phyloP scores from a whole-genome alignment of 1,284 basidiomycete genomes.

The Puccinia triticina region DNA sequence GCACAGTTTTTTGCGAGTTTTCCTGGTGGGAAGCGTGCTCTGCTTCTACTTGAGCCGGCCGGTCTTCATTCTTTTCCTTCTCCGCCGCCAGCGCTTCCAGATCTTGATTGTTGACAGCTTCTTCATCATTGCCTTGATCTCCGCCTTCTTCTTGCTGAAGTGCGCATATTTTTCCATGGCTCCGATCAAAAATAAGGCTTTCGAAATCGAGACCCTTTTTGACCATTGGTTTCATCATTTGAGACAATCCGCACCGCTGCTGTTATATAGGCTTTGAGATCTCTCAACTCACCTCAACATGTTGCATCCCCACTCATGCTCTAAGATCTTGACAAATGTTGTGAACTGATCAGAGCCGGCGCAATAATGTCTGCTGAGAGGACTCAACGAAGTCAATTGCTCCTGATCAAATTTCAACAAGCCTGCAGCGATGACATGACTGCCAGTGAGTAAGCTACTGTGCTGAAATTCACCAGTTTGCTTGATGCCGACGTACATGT shows the following conservation, averaged over 20 bases:
- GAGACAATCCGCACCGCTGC: not conserved
- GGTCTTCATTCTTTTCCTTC: conserved; percentile 40
- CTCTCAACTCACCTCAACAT: conserved; percentile 65
- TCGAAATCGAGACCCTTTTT: conserved; percentile 51
- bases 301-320: conserved; percentile 67
- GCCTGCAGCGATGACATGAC: conserved; percentile 63
- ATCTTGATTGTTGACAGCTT: conserved; percentile 53
- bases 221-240: not conserved
- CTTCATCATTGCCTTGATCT: conserved; percentile 54
- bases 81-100: too few relatives aligned
- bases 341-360: conserved; percentile 71
- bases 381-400: conserved; percentile 69
- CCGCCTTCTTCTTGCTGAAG: conserved; percentile 58
- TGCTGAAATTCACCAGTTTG: conserved; percentile 69
- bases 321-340: conserved; percentile 67
- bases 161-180: conserved; percentile 60
- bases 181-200: conserved; percentile 55
- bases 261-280: conserved; percentile 53
- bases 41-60: conserved; percentile 12
- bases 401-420: conserved; percentile 71
- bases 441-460: conserved; percentile 69
- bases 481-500: conserved; percentile 75
- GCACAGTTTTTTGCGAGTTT: conserved; percentile 23
- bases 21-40: conserved; percentile 4
- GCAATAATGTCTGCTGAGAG: conserved; percentile 72